These are phyloP conservation scores for Leptographium wingfieldii DNA, from an alignment of 2,329 filamentous ascomycete species.

Conservation along the genomic window DNA sequence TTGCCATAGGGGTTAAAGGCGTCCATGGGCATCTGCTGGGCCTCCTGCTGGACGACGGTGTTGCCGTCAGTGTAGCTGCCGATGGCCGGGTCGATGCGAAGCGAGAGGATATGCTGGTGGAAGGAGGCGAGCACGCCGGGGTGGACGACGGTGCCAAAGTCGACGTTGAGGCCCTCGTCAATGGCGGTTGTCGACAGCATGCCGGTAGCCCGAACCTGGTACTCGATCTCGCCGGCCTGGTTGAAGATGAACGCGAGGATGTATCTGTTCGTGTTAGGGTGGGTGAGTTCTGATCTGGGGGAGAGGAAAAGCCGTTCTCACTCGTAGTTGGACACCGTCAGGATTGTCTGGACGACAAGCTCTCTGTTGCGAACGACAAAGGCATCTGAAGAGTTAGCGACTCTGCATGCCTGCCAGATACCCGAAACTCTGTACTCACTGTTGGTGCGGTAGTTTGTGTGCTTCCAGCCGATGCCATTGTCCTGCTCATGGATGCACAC, in stretches of 20 bases:
- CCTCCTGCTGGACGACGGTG: constrained; percentile 30
- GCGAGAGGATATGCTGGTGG: constrained; percentile 56
- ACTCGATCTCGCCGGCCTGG: constrained; percentile 45
- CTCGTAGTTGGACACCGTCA: constrained; percentile 59
- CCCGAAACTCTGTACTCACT: not conserved
- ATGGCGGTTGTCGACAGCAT: constrained; percentile 52
- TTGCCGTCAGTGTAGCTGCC: constrained; percentile 39
- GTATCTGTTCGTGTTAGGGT: constrained; percentile 20
- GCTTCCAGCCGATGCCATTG: constrained; percentile 58
- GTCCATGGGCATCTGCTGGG: constrained; percentile 26
- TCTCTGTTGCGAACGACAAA: constrained; percentile 33
- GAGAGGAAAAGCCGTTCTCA: not conserved
- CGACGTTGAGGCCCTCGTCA: constrained; percentile 36
- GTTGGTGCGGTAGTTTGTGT: constrained; percentile 50
- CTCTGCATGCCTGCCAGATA: no score
- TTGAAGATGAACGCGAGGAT: constrained; percentile 41
- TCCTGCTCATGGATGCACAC: constrained; percentile 60
- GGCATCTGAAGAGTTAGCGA: not conserved
- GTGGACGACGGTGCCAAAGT: constrained; percentile 48
- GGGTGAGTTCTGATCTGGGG: not conserved
- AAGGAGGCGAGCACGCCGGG: constrained; percentile 53
- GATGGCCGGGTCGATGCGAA: constrained; percentile 51
- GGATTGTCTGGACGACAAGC: constrained; percentile 54
- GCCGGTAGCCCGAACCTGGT: constrained; percentile 53
- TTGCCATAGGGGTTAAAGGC: constrained; percentile 36